These are phyloP conservation scores for Hyphopichia khmerensis DNA, from an alignment of 1,139 yeast species.

Conservation along the genomic window DNA sequence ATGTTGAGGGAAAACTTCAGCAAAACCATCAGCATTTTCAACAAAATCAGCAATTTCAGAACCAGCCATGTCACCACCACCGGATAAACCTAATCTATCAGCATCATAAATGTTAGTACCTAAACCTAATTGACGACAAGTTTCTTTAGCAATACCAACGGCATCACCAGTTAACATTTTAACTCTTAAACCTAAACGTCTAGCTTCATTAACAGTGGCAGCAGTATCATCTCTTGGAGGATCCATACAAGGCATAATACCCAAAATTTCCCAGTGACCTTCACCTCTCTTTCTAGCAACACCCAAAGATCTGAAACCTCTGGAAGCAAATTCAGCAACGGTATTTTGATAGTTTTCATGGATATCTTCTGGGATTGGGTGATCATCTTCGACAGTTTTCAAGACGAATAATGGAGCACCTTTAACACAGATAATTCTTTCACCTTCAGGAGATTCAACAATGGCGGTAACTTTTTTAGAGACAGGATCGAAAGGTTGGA, in stretches of 20 bases:
- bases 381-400: conserved; percentile 95
- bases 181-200: conserved; percentile 89
- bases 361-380: conserved; percentile 93
- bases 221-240: conserved; percentile 99
- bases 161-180: conserved; percentile 99
- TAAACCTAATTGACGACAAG: conserved; percentile 95
- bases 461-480: conserved; percentile 95
- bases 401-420: conserved; percentile 96
- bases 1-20: conserved; percentile 97
- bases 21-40: conserved; percentile 96
- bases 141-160: conserved; percentile 98
- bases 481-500: conserved; percentile 97
- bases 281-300: conserved; percentile 99
- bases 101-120: conserved; percentile 98
- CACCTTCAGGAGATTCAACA: conserved; percentile 96
- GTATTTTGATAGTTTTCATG: conserved; percentile 95
- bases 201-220: conserved; percentile 91
- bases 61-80: conserved; percentile 96
- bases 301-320: conserved; percentile 99
- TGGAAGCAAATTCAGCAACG: conserved; percentile 95
- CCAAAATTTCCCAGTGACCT: conserved; percentile 97
- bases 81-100: conserved; percentile 94
- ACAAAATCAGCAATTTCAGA: conserved; percentile 94
- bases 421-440: conserved; percentile 92
- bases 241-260: conserved; percentile 98